Conservation (phyloP, 345 rosid species). For the Euphorbia peplus region DNA sequence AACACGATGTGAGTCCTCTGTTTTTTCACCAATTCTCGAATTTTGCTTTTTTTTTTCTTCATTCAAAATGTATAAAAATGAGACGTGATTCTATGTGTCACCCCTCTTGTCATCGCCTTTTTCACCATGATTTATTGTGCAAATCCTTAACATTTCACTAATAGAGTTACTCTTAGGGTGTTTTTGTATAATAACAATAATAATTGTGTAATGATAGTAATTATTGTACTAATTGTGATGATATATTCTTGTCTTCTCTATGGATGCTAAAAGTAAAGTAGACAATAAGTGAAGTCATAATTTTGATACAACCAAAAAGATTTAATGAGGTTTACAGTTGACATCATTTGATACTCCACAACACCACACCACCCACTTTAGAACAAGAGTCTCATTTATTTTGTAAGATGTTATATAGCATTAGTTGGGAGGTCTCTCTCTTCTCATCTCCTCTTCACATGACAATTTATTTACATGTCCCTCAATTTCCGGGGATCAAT, state of each 20-base stretch:
- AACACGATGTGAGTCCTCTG: too few species aligned
- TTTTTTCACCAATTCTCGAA: too few species aligned
- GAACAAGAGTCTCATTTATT: too few species aligned
- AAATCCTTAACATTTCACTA: too few species aligned
- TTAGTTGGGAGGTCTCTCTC: slow-evolving; percentile 23
- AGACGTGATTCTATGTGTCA: too few species aligned
- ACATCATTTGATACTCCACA: slow-evolving; percentile 3
- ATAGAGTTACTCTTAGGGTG: too few species aligned
- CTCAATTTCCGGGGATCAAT: slow-evolving; percentile 8
- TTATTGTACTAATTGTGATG: neutral
- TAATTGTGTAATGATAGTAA: neutral
- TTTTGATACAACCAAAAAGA: slow-evolving; percentile 6
- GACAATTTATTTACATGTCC: neutral
- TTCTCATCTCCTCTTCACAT: neutral
- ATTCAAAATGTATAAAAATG: too few species aligned
- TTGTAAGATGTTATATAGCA: neutral
- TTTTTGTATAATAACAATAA: too few species aligned
- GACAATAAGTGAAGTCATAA: neutral
- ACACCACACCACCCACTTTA: too few species aligned
- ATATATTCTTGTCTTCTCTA: neutral
- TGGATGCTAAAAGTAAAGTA: neutral
- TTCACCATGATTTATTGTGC: too few species aligned
- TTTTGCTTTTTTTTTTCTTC: too few species aligned
- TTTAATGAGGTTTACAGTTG: neutral
- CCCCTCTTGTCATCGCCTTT: too few species aligned